Base-by-base conservation (phyloP, 2,329 filamentous ascomycete species). In the Hymenoscyphus salicellus region DNA sequence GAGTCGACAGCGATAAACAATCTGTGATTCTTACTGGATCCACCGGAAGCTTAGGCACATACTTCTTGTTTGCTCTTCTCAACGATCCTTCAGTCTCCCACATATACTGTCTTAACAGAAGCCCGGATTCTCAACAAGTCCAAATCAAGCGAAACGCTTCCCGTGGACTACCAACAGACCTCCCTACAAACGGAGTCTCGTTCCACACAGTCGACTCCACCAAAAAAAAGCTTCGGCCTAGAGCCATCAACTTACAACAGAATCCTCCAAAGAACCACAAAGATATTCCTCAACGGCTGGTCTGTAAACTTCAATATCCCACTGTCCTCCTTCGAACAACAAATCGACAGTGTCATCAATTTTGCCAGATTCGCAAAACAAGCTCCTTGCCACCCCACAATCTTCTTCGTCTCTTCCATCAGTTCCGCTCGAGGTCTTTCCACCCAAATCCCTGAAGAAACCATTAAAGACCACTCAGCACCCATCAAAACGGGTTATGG, bases 171-270 rank as follows among this genome's bases (percentile, higher is more conserved):
- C 20, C 41, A 28, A 43, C 6, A 5, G 6, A 28, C 43, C 78
- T 77, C 49, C 69, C 73, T 26, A 26, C 62, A 2, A 38, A 55
- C 26, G 81, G 79, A 72, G 75, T 80, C 6, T 77, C 81, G 49
- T 84, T 86, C 52, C 70, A 83, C 3, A 77, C 80, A 28, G 79
- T 78, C 1, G 82, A 87, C 66, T 77, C 81, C 11, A 77, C 80
- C 0, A 76, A 79, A 16, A 72, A 78, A 0, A 72, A 77, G n/a
- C 6, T 77, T 89, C 0, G 85, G 85, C 0, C 77, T 89, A 0
- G 64, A 1, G 7, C 5, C 33, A 5, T 36, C 32, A 26, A 23
- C 32, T 2, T 65, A 66, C 52, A 16, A 56, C 1, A 32, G 49
- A 2, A 5, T 69, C 20, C 23, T 43, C 16, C 57, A 75, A 70